Conservation (phyloP, 1,284 basidiomycete genomes). For the Pterulicium gracile region DNA sequence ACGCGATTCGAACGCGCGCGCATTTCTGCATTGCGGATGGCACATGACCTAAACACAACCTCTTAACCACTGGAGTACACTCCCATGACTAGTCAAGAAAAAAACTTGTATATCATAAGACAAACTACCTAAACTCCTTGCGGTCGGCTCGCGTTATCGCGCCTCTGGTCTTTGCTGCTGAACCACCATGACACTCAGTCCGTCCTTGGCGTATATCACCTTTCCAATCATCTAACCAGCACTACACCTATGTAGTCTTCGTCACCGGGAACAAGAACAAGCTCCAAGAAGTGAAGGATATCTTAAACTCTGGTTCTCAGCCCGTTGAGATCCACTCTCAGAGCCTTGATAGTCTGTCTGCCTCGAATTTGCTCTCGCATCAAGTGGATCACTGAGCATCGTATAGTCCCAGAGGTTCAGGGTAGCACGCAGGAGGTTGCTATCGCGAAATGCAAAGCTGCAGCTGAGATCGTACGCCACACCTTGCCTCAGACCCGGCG, state of each 20-base stretch:
- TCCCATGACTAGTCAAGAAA: too few relatives aligned
- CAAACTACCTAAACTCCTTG: too few relatives aligned
- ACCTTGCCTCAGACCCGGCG: constrained; percentile 4
- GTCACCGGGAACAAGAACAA: constrained; percentile 96
- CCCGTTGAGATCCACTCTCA: constrained; percentile 59
- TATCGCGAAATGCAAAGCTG: constrained; percentile 75
- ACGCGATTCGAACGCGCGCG: background rate
- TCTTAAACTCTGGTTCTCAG: constrained; percentile 45
- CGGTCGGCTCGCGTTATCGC: too few relatives aligned
- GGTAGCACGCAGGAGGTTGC: constrained; percentile 91
- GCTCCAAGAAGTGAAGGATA: constrained; percentile 77
- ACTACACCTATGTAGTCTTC: constrained; percentile 52
- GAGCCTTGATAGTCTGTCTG: constrained; percentile 54
- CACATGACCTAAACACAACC: background rate
- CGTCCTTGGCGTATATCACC: background rate
- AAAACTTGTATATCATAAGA: background rate
- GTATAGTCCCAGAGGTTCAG: constrained; percentile 84
- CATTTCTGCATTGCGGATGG: background rate
- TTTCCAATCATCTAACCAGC: background rate
- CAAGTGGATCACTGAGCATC: constrained; percentile 4
- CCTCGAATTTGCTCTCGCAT: constrained; percentile 11
- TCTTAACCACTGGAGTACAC: background rate
- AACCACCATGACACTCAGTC: background rate
- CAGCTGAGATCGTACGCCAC: constrained; percentile 62
- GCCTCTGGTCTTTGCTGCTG: background rate